Percentiles rank a stretch among this genome's conserved stretches.
phyloP scores from a whole-genome alignment of 192 early-diverging fungal species.

The Coemansia sp. region DNA sequence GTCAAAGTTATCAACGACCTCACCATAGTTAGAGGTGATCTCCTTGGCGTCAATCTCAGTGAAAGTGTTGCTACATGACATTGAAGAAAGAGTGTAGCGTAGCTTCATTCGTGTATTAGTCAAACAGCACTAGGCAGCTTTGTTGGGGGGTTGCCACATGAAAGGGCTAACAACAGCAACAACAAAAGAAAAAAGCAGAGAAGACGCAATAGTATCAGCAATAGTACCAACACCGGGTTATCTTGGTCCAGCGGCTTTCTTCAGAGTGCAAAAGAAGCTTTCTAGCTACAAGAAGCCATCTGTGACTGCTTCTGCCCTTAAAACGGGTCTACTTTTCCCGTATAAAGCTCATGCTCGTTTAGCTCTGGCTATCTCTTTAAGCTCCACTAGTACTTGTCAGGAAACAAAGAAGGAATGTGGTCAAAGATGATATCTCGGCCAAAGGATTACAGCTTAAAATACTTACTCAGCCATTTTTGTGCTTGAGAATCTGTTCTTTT shows the following conservation, averaged over 20 bases:
- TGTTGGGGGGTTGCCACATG: too few species aligned
- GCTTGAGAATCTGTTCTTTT: constrained; percentile 8
- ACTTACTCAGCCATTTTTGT: constrained; percentile 55
- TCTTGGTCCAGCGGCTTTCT: neutral
- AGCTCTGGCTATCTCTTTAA: too few species aligned
- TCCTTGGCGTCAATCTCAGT: constrained; percentile 43
- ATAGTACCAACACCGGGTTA: too few species aligned
- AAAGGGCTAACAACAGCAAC: too few species aligned
- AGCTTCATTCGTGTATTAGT: too few species aligned
- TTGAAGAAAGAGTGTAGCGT: neutral
- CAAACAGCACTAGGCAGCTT: too few species aligned
- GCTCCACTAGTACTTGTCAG: neutral
- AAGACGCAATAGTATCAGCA: constrained; percentile 1
- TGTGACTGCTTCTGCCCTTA: neutral
- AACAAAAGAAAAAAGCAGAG: neutral
- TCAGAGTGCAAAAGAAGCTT: neutral
- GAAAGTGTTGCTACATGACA: constrained; percentile 16
- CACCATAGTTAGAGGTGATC: constrained; percentile 90
- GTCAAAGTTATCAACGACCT: constrained; percentile 93
- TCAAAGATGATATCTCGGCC: neutral
- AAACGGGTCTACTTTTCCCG: neutral
- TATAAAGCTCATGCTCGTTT: too few species aligned
- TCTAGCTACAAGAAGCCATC: neutral
- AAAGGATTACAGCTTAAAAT: neutral
- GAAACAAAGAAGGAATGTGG: neutral